Percentiles rank a stretch among this genome's conserved stretches.
These are phyloP conservation scores for Populus tremula DNA, from an alignment of 345 rosid genomes.

Conservation along the genomic window DNA sequence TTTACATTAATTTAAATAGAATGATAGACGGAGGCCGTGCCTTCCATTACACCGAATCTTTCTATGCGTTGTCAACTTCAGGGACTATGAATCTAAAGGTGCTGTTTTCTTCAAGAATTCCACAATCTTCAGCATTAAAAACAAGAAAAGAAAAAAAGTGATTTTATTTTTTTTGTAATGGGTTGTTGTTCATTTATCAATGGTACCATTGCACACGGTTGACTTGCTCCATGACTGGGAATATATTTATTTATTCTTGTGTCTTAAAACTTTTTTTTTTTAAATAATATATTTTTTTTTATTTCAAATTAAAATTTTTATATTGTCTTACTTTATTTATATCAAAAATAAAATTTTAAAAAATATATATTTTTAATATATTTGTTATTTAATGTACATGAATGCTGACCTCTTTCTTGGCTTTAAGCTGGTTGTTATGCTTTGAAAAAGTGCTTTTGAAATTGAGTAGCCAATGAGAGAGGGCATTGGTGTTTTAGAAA, in stretches of 20 bases:
- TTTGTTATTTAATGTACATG: not conserved
- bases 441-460: not conserved
- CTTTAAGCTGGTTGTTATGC: not conserved
- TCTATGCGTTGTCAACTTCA: slow-evolving; percentile 7
- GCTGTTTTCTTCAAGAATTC: slow-evolving; percentile 2
- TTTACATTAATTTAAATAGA: too few relatives aligned
- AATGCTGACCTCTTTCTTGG: not conserved
- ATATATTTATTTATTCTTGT: too few relatives aligned
- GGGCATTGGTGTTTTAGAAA: not conserved
- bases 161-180: too few relatives aligned
- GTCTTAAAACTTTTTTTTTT: too few relatives aligned
- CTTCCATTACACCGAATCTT: slow-evolving; percentile 23
- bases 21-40: not conserved
- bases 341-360: too few relatives aligned
- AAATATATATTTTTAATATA: too few relatives aligned
- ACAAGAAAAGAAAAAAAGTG: not conserved
- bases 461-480: not conserved
- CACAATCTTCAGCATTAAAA: not conserved
- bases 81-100: slow-evolving; percentile 3
- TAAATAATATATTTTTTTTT: too few relatives aligned
- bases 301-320: too few relatives aligned
- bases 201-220: not conserved
- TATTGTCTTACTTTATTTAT: too few relatives aligned
- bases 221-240: not conserved
- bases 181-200: too few relatives aligned